A percentile compares a stretch with the other conserved stretches of the same genome.
Evolutionary conservation across 2,329 filamentous ascomycete species (phyloP).

Genomic region (Kalaharituber pfeilii): DNA sequence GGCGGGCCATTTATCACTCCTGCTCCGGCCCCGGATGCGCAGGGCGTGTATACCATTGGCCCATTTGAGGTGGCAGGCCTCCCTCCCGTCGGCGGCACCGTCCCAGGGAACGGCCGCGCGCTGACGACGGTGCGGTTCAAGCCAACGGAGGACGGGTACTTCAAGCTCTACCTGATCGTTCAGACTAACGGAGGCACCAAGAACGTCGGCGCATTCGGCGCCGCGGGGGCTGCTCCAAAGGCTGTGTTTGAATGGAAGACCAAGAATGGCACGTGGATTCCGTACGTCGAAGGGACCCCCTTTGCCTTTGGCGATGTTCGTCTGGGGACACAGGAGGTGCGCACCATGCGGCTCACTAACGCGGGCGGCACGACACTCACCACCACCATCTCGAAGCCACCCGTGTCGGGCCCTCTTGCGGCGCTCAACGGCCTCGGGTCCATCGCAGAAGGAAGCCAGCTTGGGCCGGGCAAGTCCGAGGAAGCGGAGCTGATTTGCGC

Average conservation of each 20-base stretch:
- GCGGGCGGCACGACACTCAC: constrained; percentile 34
- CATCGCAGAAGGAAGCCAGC: constrained; percentile 38
- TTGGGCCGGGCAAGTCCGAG: constrained; percentile 35
- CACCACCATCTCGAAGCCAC: constrained; percentile 44
- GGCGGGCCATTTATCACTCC: constrained; percentile 31
- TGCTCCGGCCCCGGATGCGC: constrained; percentile 25
- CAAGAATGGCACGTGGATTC: constrained; percentile 32
- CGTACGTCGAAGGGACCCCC: constrained; percentile 29
- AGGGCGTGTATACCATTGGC: constrained; percentile 26
- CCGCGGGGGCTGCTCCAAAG: constrained; percentile 34
- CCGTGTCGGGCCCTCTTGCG: constrained; percentile 36
- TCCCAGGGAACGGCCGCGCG: constrained; percentile 29
- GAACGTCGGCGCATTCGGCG: constrained; percentile 34
- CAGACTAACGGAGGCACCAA: constrained; percentile 34
- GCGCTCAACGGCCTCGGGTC: constrained; percentile 38
- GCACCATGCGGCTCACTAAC: constrained; percentile 39
- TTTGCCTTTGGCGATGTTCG: constrained; percentile 42
- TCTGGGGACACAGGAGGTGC: constrained; percentile 33
- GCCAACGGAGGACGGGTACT: constrained; percentile 33
- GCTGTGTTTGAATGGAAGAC: constrained; percentile 40
- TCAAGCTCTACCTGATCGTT: constrained; percentile 34
- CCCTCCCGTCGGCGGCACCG: constrained; percentile 25
- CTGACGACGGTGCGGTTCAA: constrained; percentile 34
- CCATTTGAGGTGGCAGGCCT: constrained; percentile 35
- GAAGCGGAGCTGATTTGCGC: constrained; percentile 39